These are phyloP conservation scores for Lavandula angustifolia DNA, from an alignment of 257 asterid genomes.

Conservation along the genomic window DNA sequence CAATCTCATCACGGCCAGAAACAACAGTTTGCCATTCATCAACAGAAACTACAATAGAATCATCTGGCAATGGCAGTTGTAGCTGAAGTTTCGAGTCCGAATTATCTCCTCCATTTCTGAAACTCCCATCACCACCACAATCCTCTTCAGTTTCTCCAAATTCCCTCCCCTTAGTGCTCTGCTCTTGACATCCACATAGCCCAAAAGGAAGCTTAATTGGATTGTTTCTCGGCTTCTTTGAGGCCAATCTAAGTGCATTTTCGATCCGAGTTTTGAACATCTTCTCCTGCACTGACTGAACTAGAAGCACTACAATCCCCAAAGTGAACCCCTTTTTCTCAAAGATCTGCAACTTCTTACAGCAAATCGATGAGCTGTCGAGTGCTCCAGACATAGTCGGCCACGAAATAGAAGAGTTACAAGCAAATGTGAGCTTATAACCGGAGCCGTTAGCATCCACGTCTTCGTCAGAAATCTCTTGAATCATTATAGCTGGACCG, in stretches of 20 bases:
- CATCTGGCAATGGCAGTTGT: constrained; percentile 62
- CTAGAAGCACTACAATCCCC: constrained; percentile 65
- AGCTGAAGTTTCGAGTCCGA: constrained; percentile 50
- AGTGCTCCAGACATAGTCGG: constrained; percentile 89
- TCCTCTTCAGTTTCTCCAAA: constrained; percentile 72
- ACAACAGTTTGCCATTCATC: constrained; percentile 94
- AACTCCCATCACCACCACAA: constrained; percentile 54
- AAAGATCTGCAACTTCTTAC: constrained; percentile 84
- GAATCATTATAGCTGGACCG: constrained; percentile 76
- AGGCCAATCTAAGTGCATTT: constrained; percentile 67
- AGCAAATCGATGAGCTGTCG: constrained; percentile 82
- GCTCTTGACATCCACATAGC: constrained; percentile 93
- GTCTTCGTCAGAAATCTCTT: constrained; percentile 70
- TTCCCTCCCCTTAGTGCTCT: constrained; percentile 66
- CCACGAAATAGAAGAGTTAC: constrained; percentile 90
- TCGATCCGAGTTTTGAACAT: constrained; percentile 71
- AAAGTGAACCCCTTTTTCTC: constrained; percentile 91
- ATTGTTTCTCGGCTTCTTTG: constrained; percentile 71
- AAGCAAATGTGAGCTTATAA: constrained; percentile 82
- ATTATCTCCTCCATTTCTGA: constrained; percentile 61
- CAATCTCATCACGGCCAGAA: constrained; percentile 66
- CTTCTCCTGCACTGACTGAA: constrained; percentile 80
- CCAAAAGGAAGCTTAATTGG: constrained; percentile 87
- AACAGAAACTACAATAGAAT: constrained; percentile 68
- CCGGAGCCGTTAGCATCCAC: constrained; percentile 54